These are phyloP conservation scores for Microbotryum violaceum DNA, from an alignment of 1,284 basidiomycete species.

Conservation along the genomic window DNA sequence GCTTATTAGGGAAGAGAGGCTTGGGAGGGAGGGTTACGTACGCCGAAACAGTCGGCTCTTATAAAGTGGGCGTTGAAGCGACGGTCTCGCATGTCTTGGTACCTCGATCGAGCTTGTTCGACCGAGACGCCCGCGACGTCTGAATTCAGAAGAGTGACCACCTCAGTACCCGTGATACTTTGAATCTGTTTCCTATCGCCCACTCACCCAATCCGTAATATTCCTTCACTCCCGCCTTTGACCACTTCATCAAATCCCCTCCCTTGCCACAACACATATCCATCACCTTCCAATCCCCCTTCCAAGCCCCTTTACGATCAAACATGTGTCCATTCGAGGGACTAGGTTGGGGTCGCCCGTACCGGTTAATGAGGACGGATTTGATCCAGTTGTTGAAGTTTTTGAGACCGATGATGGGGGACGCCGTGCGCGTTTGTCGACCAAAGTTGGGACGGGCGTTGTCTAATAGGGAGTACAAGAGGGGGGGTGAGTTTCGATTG, in stretches of 20 bases:
- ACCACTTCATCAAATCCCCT: slow-evolving; percentile 94
- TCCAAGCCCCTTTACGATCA: not conserved
- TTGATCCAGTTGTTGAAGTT: slow-evolving; percentile 99
- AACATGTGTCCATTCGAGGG: no score
- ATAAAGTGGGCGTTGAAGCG: slow-evolving; percentile 73
- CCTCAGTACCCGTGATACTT: not conserved
- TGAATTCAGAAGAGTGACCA: slow-evolving; percentile 39
- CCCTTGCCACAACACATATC: slow-evolving; percentile 98
- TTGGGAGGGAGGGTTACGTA: slow-evolving; percentile 34
- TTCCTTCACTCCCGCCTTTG: slow-evolving; percentile 70
- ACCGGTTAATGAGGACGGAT: slow-evolving; percentile 82
- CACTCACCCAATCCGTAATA: slow-evolving; percentile 72
- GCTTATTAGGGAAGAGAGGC: no score
- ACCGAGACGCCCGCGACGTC: slow-evolving; percentile 88
- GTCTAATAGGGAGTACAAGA: slow-evolving; percentile 40
- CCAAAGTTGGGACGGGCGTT: slow-evolving; percentile 89
- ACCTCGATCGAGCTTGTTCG: slow-evolving; percentile 73
- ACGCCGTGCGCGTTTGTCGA: slow-evolving; percentile 70
- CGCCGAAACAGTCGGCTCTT: slow-evolving; percentile 79
- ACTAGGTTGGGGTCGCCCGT: slow-evolving; percentile 42
- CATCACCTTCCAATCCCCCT: slow-evolving; percentile 61
- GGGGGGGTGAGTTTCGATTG: not conserved
- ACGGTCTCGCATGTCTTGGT: slow-evolving; percentile 47
- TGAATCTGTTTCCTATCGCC: not conserved
- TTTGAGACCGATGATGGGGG: slow-evolving; percentile 91